These are phyloP conservation scores for Morella rubra DNA, from an alignment of 306 rosid species.

Conservation along the genomic window DNA sequence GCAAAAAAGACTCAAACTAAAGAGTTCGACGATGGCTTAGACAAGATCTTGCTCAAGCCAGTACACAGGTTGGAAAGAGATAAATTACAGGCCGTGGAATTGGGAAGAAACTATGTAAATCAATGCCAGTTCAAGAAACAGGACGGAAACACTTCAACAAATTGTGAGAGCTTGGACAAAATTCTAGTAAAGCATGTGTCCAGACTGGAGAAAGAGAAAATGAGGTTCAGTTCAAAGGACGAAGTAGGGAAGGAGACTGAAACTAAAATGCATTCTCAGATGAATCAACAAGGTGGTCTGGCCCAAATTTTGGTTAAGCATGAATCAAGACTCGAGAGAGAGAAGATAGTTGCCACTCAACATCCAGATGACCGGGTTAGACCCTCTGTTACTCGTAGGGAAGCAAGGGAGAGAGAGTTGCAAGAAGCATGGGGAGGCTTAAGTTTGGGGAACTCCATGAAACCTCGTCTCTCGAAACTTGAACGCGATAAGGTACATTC, in stretches of 20 bases:
- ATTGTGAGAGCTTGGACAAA: slow-evolving; percentile 71
- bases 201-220: slow-evolving; percentile 74
- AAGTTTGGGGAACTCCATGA: slow-evolving; percentile 80
- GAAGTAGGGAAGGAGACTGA: slow-evolving; percentile 32
- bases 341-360: slow-evolving; percentile 59
- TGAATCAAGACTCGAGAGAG: slow-evolving; percentile 74
- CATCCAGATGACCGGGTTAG: slow-evolving; percentile 48
- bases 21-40: slow-evolving; percentile 49
- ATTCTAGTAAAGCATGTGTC: slow-evolving; percentile 79
- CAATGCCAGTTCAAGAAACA: slow-evolving; percentile 39
- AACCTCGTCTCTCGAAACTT: slow-evolving; percentile 70
- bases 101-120: slow-evolving; percentile 33
- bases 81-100: slow-evolving; percentile 50
- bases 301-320: slow-evolving; percentile 69
- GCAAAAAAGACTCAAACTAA: slow-evolving; percentile 2
- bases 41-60: slow-evolving; percentile 60
- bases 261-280: slow-evolving; percentile 26
- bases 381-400: slow-evolving; percentile 46
- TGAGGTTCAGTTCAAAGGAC: slow-evolving; percentile 42
- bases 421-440: slow-evolving; percentile 87
- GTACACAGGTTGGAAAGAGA: slow-evolving; percentile 68
- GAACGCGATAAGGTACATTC: slow-evolving; percentile 75
- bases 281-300: slow-evolving; percentile 49
- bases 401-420: slow-evolving; percentile 78
- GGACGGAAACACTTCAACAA: slow-evolving; percentile 31